Conservation (phyloP, 805 yeast genomes). For the Hagleromyces aurorensis region DNA sequence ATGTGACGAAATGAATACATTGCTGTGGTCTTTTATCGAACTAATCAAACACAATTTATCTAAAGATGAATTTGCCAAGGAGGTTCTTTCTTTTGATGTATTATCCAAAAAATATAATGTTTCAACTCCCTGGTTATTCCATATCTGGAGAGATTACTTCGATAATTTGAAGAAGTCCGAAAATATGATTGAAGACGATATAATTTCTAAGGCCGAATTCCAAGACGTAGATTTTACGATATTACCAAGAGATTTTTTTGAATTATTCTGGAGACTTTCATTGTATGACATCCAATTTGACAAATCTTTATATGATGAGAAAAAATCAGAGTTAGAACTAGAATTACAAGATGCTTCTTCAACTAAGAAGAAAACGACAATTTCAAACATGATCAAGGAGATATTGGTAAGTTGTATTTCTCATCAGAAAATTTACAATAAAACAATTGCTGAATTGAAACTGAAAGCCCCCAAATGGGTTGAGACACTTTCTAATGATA, state of each 20-base stretch:
- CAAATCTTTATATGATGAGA: constrained; percentile 41
- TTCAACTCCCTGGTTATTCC: constrained; percentile 61
- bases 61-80: constrained; percentile 24
- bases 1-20: constrained; percentile 61
- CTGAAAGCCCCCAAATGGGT: constrained; percentile 12
- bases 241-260: constrained; percentile 39
- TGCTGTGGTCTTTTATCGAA: constrained; percentile 59
- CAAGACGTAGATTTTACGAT: constrained; percentile 19
- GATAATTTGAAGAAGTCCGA: constrained; percentile 20
- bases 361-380: constrained; percentile 13
- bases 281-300: constrained; percentile 62
- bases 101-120: constrained; percentile 39
- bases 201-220: constrained; percentile 11
- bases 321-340: constrained; percentile 21
- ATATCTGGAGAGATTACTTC: constrained; percentile 57
- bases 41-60: constrained; percentile 45
- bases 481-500: constrained; percentile 11
- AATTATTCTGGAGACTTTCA: constrained; percentile 65
- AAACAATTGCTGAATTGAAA: constrained; percentile 5
- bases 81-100: constrained; percentile 36
- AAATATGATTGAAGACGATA: constrained; percentile 6
- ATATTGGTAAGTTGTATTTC: constrained; percentile 13
- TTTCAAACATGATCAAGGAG: constrained; percentile 13
- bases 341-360: constrained; percentile 8
- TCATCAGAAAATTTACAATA: constrained; percentile 18